These are phyloP conservation scores for Trypethelium eluteriae DNA, from an alignment of 495 filamentous ascomycete species.

Conservation along the genomic window DNA sequence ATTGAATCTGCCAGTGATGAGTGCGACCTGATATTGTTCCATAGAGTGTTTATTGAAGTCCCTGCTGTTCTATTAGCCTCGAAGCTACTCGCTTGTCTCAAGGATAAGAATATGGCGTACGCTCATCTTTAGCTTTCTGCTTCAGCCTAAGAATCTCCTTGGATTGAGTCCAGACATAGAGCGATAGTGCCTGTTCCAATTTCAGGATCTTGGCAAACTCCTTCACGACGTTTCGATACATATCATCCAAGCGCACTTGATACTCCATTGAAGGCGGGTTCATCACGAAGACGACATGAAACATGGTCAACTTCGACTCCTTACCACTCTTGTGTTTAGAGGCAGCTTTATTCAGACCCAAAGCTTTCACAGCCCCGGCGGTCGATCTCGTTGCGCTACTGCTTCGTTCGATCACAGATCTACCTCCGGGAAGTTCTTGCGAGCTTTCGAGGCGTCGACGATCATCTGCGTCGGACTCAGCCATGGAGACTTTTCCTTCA, in stretches of 20 bases:
- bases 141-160: constrained; percentile 69
- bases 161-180: constrained; percentile 83
- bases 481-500: constrained; percentile 5
- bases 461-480: background rate
- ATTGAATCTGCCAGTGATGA: constrained; percentile 82
- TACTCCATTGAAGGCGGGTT: constrained; percentile 70
- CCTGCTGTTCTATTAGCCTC: constrained; percentile 33
- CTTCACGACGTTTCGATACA: constrained; percentile 81
- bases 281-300: constrained; percentile 89
- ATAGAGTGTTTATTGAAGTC: constrained; percentile 49
- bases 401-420: background rate
- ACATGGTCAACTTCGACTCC: constrained; percentile 65
- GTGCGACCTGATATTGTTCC: constrained; percentile 60
- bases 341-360: background rate
- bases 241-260: constrained; percentile 62
- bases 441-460: background rate
- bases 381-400: background rate
- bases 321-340: constrained; percentile 20
- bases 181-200: constrained; percentile 76
- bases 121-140: constrained; percentile 65
- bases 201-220: constrained; percentile 84
- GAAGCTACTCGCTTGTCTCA: background rate
- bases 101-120: constrained; percentile 20
- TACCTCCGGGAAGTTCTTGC: background rate
- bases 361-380: background rate